Conservation (phyloP, 495 filamentous ascomycete genomes). For the Aspergillus avenaceus region DNA sequence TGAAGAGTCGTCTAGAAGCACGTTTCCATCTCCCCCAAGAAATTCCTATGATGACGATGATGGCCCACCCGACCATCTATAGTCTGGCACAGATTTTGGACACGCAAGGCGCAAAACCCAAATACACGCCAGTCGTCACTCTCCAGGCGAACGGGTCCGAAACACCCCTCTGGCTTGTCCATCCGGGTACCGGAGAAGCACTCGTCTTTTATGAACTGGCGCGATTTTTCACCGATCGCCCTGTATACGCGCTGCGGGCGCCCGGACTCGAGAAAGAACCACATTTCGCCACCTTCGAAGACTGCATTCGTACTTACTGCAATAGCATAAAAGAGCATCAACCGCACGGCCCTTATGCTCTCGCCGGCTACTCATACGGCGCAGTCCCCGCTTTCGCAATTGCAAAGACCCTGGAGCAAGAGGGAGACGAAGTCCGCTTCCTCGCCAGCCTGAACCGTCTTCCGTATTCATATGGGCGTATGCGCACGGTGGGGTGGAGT, state of each 20-base stretch:
- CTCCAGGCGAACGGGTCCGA: slow-evolving; percentile 39
- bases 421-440: too few species aligned
- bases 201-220: slow-evolving; percentile 52
- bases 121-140: slow-evolving; percentile 47
- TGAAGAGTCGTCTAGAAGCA: not conserved
- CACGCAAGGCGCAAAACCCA: slow-evolving; percentile 1
- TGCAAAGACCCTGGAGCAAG: too few species aligned
- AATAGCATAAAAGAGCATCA: slow-evolving; percentile 40
- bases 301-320: slow-evolving; percentile 37
- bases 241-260: slow-evolving; percentile 51
- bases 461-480: too few species aligned
- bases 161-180: slow-evolving; percentile 49
- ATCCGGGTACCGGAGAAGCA: slow-evolving; percentile 54
- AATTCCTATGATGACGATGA: slow-evolving; percentile 10
- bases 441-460: too few species aligned
- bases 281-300: slow-evolving; percentile 30
- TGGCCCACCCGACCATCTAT: slow-evolving; percentile 35
- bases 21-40: not conserved
- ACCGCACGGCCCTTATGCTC: slow-evolving; percentile 53
- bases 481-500: too few species aligned
- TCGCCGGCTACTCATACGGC: too few species aligned
- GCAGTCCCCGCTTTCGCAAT: too few species aligned
- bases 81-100: slow-evolving; percentile 17
- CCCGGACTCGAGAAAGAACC: slow-evolving; percentile 44
- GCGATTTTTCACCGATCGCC: slow-evolving; percentile 42